Base-by-base conservation (phyloP, 106 monocot species). In the Ottelia alismoides region DNA sequence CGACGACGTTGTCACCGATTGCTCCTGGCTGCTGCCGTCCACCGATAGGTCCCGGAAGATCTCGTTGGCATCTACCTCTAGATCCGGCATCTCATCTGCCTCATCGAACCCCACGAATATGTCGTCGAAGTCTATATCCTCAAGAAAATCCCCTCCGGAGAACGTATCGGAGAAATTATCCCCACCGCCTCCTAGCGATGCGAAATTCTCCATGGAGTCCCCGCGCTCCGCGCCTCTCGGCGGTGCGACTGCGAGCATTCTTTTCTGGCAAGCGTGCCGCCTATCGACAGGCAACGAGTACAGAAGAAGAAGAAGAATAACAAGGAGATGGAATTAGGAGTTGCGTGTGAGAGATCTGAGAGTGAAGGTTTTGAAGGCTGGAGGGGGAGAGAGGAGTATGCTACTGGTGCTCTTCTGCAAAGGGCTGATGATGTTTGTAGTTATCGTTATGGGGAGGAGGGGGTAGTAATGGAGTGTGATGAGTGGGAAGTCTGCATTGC, bases 101-200 rank as follows among this genome's bases (percentile, higher is more conserved):
- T n/a, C n/a, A n/a, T 11, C 16, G 59, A 62, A 59, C 27, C 58
- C 67, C 2, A 58, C 67, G 51, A 67, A 67, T 27, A 67, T 30
- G 29, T 67, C 67, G 20, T 58, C 51, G 51, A 67, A 67, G 22
- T 67, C 67, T 25, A 67, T 58, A 51, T 58, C 58, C 26, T 58
- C 58, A 12, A 67, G 67, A 32, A 67, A 40, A 27, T 51, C 25
- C 49, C 58, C 67, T 10, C 25, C 35, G 25, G 58, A 43, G 35
- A 67, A 58, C 24, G 22, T 51, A n/a, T 32, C 51, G 43, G 58
- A 59, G 51, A 58, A 58, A 2, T 67, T 51, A 4, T 67, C 58
- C 14, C 26, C 35, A 3, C 23, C 51, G 31, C 28, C 47, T 20
- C 46, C 47, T 14, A 45, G 43, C 11, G 53, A 16, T 25, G 64